Evolutionary conservation across 352 stramenopile species (phyloP), one percentile per base, ranked within the genome.

Genomic region (Pythium biforme): DNA sequence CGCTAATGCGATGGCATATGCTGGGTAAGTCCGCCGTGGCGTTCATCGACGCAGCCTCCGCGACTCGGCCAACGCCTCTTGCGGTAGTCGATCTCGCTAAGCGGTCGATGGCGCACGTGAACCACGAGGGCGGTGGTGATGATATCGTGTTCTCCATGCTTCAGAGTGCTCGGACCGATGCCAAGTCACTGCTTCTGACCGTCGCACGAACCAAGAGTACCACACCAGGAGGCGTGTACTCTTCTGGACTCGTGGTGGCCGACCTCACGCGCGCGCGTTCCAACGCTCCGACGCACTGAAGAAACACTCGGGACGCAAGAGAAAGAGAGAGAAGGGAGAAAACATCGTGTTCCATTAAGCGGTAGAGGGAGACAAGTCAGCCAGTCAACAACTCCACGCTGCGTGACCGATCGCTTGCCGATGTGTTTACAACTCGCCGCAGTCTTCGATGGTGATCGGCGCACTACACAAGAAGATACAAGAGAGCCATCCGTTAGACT

Each of bases 361-460:
- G 37, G 11, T 43, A 20, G n/a, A 43, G 12, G 37, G 11, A 1
- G 12, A 20, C 2, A 19, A 43, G n/a, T 17, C 37, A 43, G 37
- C 14, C 81, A 79, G n/a, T n/a, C n/a, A n/a, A n/a, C n/a, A n/a
- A n/a, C n/a, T n/a, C n/a, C n/a, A n/a, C n/a, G n/a, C n/a, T n/a
- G n/a, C n/a, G n/a, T n/a, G n/a, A n/a, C n/a, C n/a, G n/a, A n/a
- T n/a, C n/a, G n/a, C n/a, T n/a, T n/a, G n/a, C n/a, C n/a, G n/a
- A n/a, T n/a, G n/a, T 78, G 22, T 52, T 66, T 72, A 72, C 58
- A 99, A 52, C 76, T 99, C 95, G 45, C 98, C 98, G 68, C 90
- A 99, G 78, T 99, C 97, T 63, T 96, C 95, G 66, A 99, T 97
- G 15, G 98, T 75, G 39, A 99, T 91, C 43, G 72, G 53, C 0